phyloP scores from a whole-genome alignment of 164 flowering plant genomes.

The Nymphaea colorata region DNA sequence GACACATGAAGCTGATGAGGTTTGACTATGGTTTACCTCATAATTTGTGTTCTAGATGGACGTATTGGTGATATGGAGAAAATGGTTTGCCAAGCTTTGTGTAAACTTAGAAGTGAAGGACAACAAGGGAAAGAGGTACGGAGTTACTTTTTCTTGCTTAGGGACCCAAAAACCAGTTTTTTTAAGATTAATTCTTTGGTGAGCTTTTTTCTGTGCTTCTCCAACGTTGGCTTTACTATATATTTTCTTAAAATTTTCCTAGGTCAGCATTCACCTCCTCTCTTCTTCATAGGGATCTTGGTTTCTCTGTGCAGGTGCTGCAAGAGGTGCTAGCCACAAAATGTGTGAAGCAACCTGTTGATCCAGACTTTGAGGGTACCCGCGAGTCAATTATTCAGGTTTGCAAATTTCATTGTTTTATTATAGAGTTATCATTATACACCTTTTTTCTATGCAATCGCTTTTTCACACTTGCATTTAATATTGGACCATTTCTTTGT shows the following conservation, averaged over 20 bases:
- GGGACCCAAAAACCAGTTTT: too few species aligned
- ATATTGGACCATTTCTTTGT: too few species aligned
- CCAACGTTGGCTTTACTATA: background rate
- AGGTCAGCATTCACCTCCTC: background rate
- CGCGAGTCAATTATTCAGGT: constrained; percentile 91
- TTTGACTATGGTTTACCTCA: background rate
- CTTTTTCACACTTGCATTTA: too few species aligned
- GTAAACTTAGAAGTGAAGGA: constrained; percentile 46
- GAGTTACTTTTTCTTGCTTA: background rate
- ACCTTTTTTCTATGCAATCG: too few species aligned
- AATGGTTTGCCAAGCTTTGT: constrained; percentile 57
- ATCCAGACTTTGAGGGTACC: constrained; percentile 53
- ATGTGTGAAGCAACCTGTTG: constrained; percentile 22
- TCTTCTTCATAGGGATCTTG: background rate
- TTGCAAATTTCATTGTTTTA: constrained; percentile 2
- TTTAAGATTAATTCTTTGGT: background rate
- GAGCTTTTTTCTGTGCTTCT: background rate
- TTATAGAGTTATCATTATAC: too few species aligned
- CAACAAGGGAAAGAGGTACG: constrained; percentile 71
- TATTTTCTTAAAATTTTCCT: background rate
- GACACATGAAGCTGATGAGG: background rate
- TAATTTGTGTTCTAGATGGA: constrained; percentile 18
- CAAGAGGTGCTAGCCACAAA: constrained; percentile 51
- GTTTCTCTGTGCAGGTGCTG: constrained; percentile 30
- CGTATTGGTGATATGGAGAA: constrained; percentile 49